Percentiles rank a stretch among this genome's conserved stretches.
Conservation (phyloP, 768 basidiomycete species). For the Lactifluus volemus region DNA sequence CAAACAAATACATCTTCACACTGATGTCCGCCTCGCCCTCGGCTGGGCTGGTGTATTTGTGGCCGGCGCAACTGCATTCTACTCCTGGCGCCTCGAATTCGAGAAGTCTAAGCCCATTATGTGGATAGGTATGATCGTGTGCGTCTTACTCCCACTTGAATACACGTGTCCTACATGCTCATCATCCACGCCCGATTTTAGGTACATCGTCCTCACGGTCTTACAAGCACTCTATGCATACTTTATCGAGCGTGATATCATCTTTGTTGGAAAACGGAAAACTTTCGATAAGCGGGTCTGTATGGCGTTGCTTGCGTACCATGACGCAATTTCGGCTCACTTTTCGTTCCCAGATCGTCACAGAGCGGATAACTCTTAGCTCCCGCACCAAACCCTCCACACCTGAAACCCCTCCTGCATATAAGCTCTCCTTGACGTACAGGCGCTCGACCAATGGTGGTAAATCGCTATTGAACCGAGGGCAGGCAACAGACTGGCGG, state of each 20-base stretch:
- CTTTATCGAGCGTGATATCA: constrained; percentile 73
- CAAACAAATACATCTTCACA: constrained; percentile 79
- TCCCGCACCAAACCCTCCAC: constrained; percentile 56
- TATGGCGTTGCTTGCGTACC: constrained; percentile 7
- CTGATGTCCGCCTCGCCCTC: constrained; percentile 77
- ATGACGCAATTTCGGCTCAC: not conserved
- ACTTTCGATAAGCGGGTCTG: constrained; percentile 79
- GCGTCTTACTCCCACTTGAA: constrained; percentile 28
- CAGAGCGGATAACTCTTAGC: constrained; percentile 76
- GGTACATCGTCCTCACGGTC: constrained; percentile 66
- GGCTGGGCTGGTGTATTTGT: constrained; percentile 85
- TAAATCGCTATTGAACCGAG: constrained; percentile 73
- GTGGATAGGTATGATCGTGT: constrained; percentile 71
- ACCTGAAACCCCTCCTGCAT: constrained; percentile 49
- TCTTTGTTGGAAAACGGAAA: constrained; percentile 87
- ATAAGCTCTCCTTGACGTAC: constrained; percentile 59
- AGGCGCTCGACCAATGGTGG: constrained; percentile 77
- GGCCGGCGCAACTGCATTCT: constrained; percentile 72
- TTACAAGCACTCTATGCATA: constrained; percentile 77
- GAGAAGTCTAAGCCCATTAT: constrained; percentile 78
- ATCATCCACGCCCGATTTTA: constrained; percentile 26
- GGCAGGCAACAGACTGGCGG: constrained; percentile 46
- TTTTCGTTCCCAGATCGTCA: constrained; percentile 57
- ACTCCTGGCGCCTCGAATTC: constrained; percentile 84
- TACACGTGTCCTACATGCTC: not conserved